Percentiles rank a stretch among this genome's conserved stretches.
Evolutionary conservation across 441 rosid species (phyloP).

Genomic region (Gossypium davidsonii): DNA sequence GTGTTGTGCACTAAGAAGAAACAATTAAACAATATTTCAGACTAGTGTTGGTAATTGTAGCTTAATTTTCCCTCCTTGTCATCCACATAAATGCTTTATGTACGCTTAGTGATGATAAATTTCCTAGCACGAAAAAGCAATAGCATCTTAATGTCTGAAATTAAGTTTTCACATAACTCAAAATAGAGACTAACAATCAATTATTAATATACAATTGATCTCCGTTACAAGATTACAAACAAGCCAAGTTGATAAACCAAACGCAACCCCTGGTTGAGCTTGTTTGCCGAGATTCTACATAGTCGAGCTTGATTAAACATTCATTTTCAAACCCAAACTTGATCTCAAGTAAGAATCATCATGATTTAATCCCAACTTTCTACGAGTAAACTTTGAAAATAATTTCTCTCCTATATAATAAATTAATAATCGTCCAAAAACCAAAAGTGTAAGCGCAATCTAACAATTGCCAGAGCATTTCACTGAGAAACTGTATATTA

Average conservation of each 20-base stretch:
- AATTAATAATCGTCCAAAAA: neutral
- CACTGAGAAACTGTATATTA: neutral
- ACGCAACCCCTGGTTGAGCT: neutral
- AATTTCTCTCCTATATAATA: neutral
- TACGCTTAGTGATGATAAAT: neutral
- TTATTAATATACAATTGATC: neutral
- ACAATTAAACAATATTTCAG: neutral
- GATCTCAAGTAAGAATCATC: neutral
- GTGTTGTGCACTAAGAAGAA: neutral
- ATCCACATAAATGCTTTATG: neutral
- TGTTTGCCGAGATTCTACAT: neutral
- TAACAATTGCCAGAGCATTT: no score
- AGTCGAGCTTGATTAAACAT: neutral
- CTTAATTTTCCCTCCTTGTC: constrained; percentile 3
- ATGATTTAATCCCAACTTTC: neutral
- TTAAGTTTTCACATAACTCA: neutral
- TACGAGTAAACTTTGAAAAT: neutral
- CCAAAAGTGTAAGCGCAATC: neutral
- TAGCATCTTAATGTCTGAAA: neutral
- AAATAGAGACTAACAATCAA: neutral
- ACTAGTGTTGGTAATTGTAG: neutral
- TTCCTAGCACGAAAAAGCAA: neutral
- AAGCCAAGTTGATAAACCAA: neutral
- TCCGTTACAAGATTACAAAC: neutral
- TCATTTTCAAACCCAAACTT: neutral